A percentile compares a stretch with the other conserved stretches of the same genome.
phyloP scores from a whole-genome alignment of 768 basidiomycete species.

The Lentinula aciculospora region DNA sequence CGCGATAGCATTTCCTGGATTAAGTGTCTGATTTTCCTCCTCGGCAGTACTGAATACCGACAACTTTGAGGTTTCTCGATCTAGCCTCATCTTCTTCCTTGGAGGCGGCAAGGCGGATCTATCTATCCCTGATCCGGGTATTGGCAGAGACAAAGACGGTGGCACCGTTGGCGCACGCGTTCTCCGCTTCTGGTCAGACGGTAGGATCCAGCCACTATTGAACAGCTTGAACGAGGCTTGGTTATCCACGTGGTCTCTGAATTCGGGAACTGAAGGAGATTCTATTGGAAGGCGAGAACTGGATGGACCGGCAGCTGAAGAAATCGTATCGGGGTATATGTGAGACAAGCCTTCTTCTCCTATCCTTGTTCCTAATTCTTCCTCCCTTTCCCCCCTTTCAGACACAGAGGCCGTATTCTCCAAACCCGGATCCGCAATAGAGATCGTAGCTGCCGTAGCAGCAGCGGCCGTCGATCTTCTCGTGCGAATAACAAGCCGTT shows the following conservation, averaged over 20 bases:
- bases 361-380: not conserved
- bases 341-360: not conserved
- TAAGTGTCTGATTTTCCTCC: conserved; percentile 39
- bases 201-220: conserved; percentile 85
- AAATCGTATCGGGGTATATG: not conserved
- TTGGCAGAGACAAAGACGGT: conserved; percentile 10
- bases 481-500: conserved; percentile 15
- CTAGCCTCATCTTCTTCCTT: conserved; percentile 31
- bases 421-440: not conserved
- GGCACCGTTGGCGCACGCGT: not conserved
- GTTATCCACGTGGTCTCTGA: conserved; percentile 69
- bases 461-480: not conserved
- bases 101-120: conserved; percentile 44
- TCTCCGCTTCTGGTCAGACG: conserved; percentile 52
- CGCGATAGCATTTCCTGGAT: not conserved
- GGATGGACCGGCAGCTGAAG: not conserved
- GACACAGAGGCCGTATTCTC: not conserved
- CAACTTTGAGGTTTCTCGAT: conserved; percentile 35
- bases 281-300: not conserved
- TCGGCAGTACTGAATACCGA: conserved; percentile 41
- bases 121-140: conserved; percentile 18
- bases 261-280: conserved; percentile 38
- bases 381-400: not conserved
- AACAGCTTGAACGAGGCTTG: conserved; percentile 76
- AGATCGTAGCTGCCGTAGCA: not conserved